Base-by-base conservation (phyloP, 169 alveolate genomes). In the Plasmodium malariae region DNA sequence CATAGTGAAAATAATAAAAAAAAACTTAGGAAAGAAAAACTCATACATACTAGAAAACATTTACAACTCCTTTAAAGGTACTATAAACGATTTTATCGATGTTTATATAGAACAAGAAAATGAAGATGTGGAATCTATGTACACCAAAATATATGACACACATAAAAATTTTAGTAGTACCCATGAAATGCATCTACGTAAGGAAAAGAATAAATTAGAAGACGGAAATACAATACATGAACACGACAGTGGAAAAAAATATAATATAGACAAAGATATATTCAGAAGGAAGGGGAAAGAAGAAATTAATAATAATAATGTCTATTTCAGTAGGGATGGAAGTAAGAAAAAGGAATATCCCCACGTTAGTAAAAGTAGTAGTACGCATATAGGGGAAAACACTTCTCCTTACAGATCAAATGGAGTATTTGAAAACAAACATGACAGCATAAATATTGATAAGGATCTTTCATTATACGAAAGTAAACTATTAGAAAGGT, bases 51-150 rank as follows among this genome's bases (percentile, higher is more conserved):
- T 76, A 21, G 67, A 76, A 40, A 76, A 60, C 4, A 76, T 76
- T 26, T 65, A 62, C 45, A 43, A 62, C 71, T 48, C 65, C 19
- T 62, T 76, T 76, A 62, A 54, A 63, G 76, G 89, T 17, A 60
- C 89, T 36, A 55, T 76, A 34, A 43, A 62, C 48, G 89, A 76
- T 30, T 76, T 76, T 55, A 76, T 60, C 26, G 76, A 73, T 45
- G 80, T 70, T 40, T 78, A 59, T 55, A 3, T 63, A 9, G 63
- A 76, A 26, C 51, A 65, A 37, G 70, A 37, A 36, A 36, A 30
- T 21, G 69, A 19, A 37, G 65, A 74, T 14, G 40, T 19, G 6
- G 85, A 28, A 3, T 37, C 3, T 14, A 63, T 69, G 24, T 40
- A 51, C 45, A 57, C 37, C 55, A 76, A 67, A 57, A 11, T 65